phyloP scores from a whole-genome alignment of 176 grass and related monocot genomes.

The Rhipidocladum racemiflorum region DNA sequence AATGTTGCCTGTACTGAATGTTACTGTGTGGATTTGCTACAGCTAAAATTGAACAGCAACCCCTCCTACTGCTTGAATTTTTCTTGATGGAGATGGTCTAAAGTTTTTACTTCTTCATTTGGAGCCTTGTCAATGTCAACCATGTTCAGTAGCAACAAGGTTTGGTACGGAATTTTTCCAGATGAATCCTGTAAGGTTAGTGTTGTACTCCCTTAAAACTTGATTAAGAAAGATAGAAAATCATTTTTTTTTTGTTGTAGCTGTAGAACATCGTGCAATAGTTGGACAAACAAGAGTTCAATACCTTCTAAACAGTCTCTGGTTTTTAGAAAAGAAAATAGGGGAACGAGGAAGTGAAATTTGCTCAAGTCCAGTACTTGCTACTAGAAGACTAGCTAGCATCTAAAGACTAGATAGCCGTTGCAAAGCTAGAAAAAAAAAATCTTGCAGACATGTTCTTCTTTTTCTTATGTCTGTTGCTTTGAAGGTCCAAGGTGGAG shows the following conservation, averaged over 20 bases:
- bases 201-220: background rate
- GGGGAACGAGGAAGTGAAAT: background rate
- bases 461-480: background rate
- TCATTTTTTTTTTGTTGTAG: background rate
- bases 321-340: background rate
- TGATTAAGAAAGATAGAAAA: background rate
- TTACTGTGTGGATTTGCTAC: background rate
- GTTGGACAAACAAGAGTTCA: background rate
- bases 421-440: background rate
- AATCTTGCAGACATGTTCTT: background rate
- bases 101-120: background rate
- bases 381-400: background rate
- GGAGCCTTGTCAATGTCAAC: background rate
- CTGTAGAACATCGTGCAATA: background rate
- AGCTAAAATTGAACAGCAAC: background rate
- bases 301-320: background rate
- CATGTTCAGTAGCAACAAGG: background rate
- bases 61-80: slow-evolving; percentile 12
- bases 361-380: background rate
- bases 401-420: background rate
- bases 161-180: background rate
- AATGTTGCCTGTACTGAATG: background rate
- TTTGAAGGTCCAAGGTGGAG: background rate
- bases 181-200: background rate
- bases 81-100: background rate